Base-by-base conservation (phyloP, 78 protist species). In the Chrysochromulina parva region DNA sequence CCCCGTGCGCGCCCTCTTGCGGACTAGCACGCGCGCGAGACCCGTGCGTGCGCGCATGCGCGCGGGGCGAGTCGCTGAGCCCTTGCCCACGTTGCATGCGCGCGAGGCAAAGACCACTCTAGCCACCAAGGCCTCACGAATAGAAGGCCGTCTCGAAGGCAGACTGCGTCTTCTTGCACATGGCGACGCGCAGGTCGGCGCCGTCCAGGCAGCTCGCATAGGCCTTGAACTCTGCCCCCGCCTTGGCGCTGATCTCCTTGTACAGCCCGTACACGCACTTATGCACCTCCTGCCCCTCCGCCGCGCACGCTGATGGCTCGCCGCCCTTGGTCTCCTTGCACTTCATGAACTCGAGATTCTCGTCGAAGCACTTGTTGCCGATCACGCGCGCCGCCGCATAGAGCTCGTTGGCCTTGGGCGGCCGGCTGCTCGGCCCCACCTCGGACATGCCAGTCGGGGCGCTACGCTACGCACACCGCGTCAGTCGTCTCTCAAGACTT, bases 321-420 rank as follows among this genome's bases (percentile, higher is more conserved):
- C 28, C 50, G 50, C 28, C 78, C 38, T 28, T 28, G 50, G 78
- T 50, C 38, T 38, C 38, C 78, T 69, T 69, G 78, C 78, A 69
- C 78, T 69, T 28, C 52, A 69, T 24, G 13, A 69, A 69, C 13
- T 69, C 50, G 78, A n/a, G 17, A 50, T 69, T 69, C 78, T 69
- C 50, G 50, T 69, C 78, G 50, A 69, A 69, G 50, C 78, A 69
- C 78, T 28, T 69, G 50, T 69, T 14, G 5, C 78, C 78, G 48
- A 69, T 69, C 54, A 69, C 78, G 52, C 78, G 38, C 2, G 50
- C 78, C 78, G 78, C 78, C 26, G 78, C 78, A 50, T 69, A 69
- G 16, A 69, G 78, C 78, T 69, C 78, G 50, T 24, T 5, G 78
- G n/a, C 17, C 48, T 2, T 69, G 13, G 78, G 78, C 9, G 78